A percentile compares a stretch with the other conserved stretches of the same genome.
Evolutionary conservation across 805 yeast species (phyloP).

Genomic region (Kluyveromyces lactis): DNA sequence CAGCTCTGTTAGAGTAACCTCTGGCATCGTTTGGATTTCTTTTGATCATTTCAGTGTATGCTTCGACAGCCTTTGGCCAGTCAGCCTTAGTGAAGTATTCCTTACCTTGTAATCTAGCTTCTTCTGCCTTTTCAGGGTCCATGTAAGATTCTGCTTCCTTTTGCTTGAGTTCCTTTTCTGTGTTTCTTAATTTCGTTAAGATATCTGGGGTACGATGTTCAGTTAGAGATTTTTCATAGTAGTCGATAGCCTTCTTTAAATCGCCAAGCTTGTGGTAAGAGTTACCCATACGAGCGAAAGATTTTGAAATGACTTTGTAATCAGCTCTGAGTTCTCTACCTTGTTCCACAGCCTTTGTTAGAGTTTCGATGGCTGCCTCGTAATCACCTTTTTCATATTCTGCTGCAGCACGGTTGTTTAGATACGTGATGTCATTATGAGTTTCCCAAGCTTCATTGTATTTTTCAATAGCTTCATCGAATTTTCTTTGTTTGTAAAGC

Average conservation of each 20-base stretch:
- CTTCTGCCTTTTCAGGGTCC: constrained; percentile 90
- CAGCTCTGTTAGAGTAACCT: constrained; percentile 97
- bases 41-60: constrained; percentile 91
- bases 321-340: constrained; percentile 89
- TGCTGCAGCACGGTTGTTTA: constrained; percentile 97
- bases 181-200: constrained; percentile 72
- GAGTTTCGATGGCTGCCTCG: constrained; percentile 75
- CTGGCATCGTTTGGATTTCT: constrained; percentile 96
- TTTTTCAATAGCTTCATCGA: constrained; percentile 84
- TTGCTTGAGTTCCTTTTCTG: constrained; percentile 79
- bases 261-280: constrained; percentile 70
- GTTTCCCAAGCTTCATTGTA: constrained; percentile 83
- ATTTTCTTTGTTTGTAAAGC: constrained; percentile 76
- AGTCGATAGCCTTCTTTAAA: constrained; percentile 61
- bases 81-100: constrained; percentile 82
- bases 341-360: constrained; percentile 75
- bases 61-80: constrained; percentile 94
- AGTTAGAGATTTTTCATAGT: constrained; percentile 83
- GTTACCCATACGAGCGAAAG: constrained; percentile 87
- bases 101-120: constrained; percentile 89
- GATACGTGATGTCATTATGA: constrained; percentile 77
- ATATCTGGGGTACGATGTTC: constrained; percentile 97
- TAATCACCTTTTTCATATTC: constrained; percentile 92
- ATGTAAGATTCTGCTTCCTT: constrained; percentile 72
- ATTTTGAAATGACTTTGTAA: constrained; percentile 83